Conservation (phyloP, 108 stramenopile genomes). For the Epithemia pelagica region DNA sequence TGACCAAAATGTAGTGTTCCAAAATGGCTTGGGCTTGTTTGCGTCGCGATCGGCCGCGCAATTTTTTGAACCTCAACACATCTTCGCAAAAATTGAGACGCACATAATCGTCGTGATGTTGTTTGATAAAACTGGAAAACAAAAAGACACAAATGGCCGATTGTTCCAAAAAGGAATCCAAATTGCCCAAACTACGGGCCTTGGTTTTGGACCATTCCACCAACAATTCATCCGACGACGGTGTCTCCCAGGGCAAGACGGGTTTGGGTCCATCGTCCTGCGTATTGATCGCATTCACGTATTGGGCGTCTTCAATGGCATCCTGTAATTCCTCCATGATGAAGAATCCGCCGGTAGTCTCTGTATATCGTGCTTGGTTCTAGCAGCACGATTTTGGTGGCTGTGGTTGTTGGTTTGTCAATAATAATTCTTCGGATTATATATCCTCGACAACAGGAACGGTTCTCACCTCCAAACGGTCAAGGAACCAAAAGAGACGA, state of each 20-base stretch:
- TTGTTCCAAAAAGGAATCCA: conserved; percentile 1
- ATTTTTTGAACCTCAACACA: conserved; percentile 47
- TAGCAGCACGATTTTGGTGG: too few relatives aligned
- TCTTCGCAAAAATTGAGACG: conserved; percentile 78
- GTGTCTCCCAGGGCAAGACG: conserved; percentile 66
- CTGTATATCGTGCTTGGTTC: too few relatives aligned
- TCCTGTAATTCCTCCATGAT: conserved; percentile 90
- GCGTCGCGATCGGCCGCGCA: conserved; percentile 33
- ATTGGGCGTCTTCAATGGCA: conserved; percentile 86
- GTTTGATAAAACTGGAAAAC: conserved; percentile 66
- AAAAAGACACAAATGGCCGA: conserved; percentile 51
- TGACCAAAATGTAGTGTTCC: conserved; percentile 6
- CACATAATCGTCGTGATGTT: conserved; percentile 45
- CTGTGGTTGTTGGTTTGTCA: too few relatives aligned
- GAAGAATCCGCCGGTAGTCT: too few relatives aligned
- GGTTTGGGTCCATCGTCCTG: conserved; percentile 76
- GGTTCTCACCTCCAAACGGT: too few relatives aligned
- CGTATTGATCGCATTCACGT: conserved; percentile 75
- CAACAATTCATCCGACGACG: conserved; percentile 51
- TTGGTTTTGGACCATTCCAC: conserved; percentile 51
- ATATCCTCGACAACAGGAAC: too few relatives aligned
- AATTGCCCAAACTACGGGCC: conserved; percentile 12
- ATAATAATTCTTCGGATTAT: too few relatives aligned
- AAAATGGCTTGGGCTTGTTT: conserved; percentile 31
- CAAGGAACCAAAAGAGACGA: too few relatives aligned